phyloP scores from a whole-genome alignment of 805 yeast species.

The Spathaspora passalidarum region DNA sequence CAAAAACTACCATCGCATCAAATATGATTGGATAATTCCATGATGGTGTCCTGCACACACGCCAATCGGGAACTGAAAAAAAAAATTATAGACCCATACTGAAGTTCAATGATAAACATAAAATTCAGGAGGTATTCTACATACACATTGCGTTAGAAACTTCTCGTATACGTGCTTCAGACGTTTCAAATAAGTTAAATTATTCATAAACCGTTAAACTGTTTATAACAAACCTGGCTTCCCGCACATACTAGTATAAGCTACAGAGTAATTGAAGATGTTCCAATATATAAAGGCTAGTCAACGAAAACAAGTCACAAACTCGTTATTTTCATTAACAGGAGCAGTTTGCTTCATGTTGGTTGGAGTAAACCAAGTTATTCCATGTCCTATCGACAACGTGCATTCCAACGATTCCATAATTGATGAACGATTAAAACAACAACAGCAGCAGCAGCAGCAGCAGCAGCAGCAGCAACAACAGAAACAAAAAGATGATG shows the following conservation, averaged over 20 bases:
- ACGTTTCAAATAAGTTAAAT: background rate
- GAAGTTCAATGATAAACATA: no score
- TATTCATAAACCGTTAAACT: background rate
- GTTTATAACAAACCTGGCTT: background rate
- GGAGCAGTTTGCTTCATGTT: conserved; percentile 62
- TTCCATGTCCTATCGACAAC: conserved; percentile 44
- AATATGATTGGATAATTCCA: background rate
- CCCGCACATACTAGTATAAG: background rate
- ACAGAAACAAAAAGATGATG: no score
- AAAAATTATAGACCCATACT: background rate
- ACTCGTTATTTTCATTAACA: conserved; percentile 68
- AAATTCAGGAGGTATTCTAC: no score
- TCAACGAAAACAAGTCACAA: conserved; percentile 53
- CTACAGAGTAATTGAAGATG: conserved; percentile 28
- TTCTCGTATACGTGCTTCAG: no score
- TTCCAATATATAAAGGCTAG: conserved; percentile 50
- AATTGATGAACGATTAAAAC: conserved; percentile 29
- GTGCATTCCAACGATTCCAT: conserved; percentile 41
- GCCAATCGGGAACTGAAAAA: background rate
- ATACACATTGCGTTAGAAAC: no score
- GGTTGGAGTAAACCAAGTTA: conserved; percentile 53
- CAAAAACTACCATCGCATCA: background rate
- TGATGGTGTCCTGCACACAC: background rate
- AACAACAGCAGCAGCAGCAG: conserved; percentile 8
- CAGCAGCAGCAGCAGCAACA: conserved; percentile 1